These are phyloP conservation scores for Cyclotella cryptica DNA, from an alignment of 108 stramenopile species.

Conservation along the genomic window DNA sequence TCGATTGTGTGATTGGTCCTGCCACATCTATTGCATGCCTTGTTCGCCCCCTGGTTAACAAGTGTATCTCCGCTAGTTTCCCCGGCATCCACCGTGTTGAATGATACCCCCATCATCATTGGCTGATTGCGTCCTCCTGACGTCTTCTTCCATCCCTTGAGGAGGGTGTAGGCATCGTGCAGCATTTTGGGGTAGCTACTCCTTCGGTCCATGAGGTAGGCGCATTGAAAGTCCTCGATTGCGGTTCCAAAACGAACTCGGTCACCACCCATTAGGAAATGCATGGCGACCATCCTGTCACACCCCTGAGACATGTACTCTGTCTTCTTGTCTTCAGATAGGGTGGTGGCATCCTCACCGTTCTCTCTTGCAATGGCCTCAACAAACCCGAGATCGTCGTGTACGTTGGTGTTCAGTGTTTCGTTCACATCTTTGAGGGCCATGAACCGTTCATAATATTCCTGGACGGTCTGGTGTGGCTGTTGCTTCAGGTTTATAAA, in stretches of 20 bases:
- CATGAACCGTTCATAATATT: no score
- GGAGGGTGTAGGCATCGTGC: no score
- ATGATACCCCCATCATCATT: neutral
- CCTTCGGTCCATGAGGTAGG: no score
- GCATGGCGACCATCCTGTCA: neutral
- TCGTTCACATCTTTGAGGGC: no score
- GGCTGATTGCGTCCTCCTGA: no score
- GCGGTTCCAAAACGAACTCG: neutral
- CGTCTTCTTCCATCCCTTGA: no score
- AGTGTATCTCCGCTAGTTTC: neutral
- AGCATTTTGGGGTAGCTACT: no score
- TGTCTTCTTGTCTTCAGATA: neutral
- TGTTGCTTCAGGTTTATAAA: no score
- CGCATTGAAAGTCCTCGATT: neutral
- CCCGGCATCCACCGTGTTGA: neutral
- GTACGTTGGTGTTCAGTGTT: no score
- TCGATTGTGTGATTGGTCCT: neutral
- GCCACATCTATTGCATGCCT: conserved; percentile 16
- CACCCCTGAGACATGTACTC: neutral
- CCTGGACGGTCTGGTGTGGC: neutral
- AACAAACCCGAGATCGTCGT: neutral
- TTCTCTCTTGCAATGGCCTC: neutral
- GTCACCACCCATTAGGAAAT: no score
- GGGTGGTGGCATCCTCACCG: neutral
- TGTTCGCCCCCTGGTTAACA: neutral